Evolutionary conservation across 495 filamentous ascomycete species (phyloP).

Genomic region (Aspergillus bertholletiae): DNA sequence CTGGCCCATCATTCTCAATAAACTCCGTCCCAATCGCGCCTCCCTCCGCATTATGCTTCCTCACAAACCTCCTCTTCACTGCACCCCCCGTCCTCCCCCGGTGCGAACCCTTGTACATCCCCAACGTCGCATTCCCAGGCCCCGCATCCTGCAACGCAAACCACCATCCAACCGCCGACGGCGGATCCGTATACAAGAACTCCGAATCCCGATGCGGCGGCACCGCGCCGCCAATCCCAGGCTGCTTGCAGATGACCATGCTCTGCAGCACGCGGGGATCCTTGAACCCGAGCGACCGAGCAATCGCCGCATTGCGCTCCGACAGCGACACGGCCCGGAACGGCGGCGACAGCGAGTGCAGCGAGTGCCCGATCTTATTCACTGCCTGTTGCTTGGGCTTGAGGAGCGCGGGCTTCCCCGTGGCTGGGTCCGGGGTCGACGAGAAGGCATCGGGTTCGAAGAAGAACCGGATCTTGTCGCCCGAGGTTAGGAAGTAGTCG

Average conservation of each 20-base stretch:
- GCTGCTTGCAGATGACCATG: conserved; percentile 98
- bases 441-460: conserved; percentile 75
- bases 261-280: conserved; percentile 81
- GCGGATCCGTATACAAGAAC: conserved; percentile 89
- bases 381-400: conserved; percentile 80
- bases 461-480: conserved; percentile 94
- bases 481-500: conserved; percentile 85
- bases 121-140: conserved; percentile 78
- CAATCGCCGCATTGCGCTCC: conserved; percentile 59
- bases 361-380: conserved; percentile 95
- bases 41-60: conserved; percentile 42
- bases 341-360: conserved; percentile 70
- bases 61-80: conserved; percentile 71
- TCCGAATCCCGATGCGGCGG: conserved; percentile 86
- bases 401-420: conserved; percentile 47
- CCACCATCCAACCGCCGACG: conserved; percentile 90
- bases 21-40: conserved; percentile 51
- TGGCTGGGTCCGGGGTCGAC: conserved; percentile 33
- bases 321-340: conserved; percentile 63
- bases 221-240: conserved; percentile 87
- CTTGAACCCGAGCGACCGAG: conserved; percentile 63
- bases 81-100: conserved; percentile 39
- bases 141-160: conserved; percentile 93
- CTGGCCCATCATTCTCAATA: conserved; percentile 42
- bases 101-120: conserved; percentile 79